Base-by-base conservation (phyloP, 345 rosid species). In the Arabidopsis arenosa region DNA sequence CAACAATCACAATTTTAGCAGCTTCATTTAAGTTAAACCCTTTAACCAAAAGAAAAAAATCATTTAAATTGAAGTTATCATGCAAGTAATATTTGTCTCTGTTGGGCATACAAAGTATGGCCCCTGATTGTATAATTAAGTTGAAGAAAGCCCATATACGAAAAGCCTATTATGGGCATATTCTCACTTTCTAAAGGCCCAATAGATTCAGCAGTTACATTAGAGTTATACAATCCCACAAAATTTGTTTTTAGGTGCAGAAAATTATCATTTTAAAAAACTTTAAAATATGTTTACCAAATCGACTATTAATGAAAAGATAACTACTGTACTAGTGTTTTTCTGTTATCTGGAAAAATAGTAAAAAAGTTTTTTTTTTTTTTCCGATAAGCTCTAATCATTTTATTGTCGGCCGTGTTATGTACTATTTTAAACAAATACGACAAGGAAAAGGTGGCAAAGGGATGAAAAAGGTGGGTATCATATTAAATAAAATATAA, bases 401-500 rank as follows among this genome's bases (percentile, higher is more conserved):
- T 28, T 28, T 39, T 45, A 30, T 57, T 71, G 80, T 77, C 80
- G 80, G 80, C 36, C 36, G 75, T 37, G 68, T 18, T 56, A 44
- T 41, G 55, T 72, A 56, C 53, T 40, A 71, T 47, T 17, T 48
- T 30, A 51, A 64, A 70, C 68, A 56, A 72, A 4, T 77, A 72
- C 80, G 66, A 70, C 71, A 77, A 64, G 36, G 49, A 58, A 71
- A 41, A 2, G n/a, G 70, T 61, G 60, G 66, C 35, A 47, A 65
- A 45, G 1, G 12, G 49, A 66, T 56, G 39, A 12, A 33, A 66
- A 18, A 32, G 55, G 58, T 76, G 32, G 76, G 68, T 71, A 48
- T 21, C 67, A 64, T 71, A 77, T 70, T 77, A 37, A 71, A 70
- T 63, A 72, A 77, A 77, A 48, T 57, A 48, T 32, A 57, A 77